Percentiles rank a stretch among this genome's conserved stretches.
Evolutionary conservation across 805 yeast species (phyloP).

Genomic region (Helenozyma baotianmanensis): DNA sequence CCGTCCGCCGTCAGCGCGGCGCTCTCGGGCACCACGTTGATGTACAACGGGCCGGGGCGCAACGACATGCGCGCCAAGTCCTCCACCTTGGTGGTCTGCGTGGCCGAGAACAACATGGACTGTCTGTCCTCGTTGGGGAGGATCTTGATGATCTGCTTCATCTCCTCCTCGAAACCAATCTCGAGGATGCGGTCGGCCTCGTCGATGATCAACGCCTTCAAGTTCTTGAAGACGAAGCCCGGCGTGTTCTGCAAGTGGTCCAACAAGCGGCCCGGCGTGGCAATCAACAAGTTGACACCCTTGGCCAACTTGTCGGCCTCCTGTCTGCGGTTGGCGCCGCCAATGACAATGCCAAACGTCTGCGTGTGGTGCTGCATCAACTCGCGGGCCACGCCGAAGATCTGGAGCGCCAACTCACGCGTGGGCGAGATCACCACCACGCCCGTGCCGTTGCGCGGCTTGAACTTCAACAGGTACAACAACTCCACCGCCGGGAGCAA

Average conservation of each 20-base stretch:
- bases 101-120: slow-evolving; percentile 97
- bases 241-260: slow-evolving; percentile 95
- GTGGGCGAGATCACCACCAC: slow-evolving; percentile 95
- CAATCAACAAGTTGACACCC: slow-evolving; percentile 91
- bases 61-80: slow-evolving; percentile 95
- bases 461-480: slow-evolving; percentile 83
- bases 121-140: slow-evolving; percentile 92
- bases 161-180: slow-evolving; percentile 98
- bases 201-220: slow-evolving; percentile 90
- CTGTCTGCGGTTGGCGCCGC: slow-evolving; percentile 96
- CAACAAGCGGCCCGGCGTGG: slow-evolving; percentile 95
- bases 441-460: slow-evolving; percentile 98
- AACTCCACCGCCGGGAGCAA: slow-evolving; percentile 93
- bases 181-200: slow-evolving; percentile 98
- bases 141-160: slow-evolving; percentile 93
- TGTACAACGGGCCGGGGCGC: slow-evolving; percentile 88
- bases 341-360: slow-evolving; percentile 94
- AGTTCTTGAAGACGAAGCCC: slow-evolving; percentile 90
- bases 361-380: slow-evolving; percentile 86
- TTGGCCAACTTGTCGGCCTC: slow-evolving; percentile 92
- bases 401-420: slow-evolving; percentile 94
- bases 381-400: slow-evolving; percentile 96
- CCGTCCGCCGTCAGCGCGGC: slow-evolving; percentile 93
- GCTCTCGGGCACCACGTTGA: slow-evolving; percentile 83
- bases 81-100: slow-evolving; percentile 98